phyloP scores from a whole-genome alignment of 2,329 filamentous ascomycete genomes.

The Botrytis squamosa region DNA sequence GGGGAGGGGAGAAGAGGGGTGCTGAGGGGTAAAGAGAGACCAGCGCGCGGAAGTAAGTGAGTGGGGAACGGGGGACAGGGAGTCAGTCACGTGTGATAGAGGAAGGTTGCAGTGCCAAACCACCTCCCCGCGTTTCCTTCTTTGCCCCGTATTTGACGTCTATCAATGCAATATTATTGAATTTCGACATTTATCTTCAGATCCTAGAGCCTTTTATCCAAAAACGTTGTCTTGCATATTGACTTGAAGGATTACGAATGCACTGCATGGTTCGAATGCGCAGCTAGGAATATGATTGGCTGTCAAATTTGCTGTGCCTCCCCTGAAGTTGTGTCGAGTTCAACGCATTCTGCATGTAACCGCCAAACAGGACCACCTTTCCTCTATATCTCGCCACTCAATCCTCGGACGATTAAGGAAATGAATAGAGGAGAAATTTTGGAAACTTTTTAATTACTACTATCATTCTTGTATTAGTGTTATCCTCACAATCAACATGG shows the following conservation, averaged over 20 bases:
- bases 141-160: too few relatives aligned
- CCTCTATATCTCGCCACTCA: too few relatives aligned
- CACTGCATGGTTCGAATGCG: background rate
- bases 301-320: background rate
- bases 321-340: background rate
- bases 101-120: too few relatives aligned
- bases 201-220: background rate
- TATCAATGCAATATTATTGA: too few relatives aligned
- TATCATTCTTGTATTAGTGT: too few relatives aligned
- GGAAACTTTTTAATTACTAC: background rate
- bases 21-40: too few relatives aligned
- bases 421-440: background rate
- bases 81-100: too few relatives aligned
- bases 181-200: background rate
- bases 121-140: too few relatives aligned
- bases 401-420: background rate
- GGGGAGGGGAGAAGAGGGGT: too few relatives aligned
- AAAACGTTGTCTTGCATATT: background rate
- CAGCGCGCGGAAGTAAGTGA: too few relatives aligned
- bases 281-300: background rate
- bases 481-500: background rate
- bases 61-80: too few relatives aligned
- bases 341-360: background rate
- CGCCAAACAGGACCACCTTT: background rate
- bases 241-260: background rate